Conservation (phyloP, 1,284 basidiomycete genomes). For the Sphagnurus paluster region DNA sequence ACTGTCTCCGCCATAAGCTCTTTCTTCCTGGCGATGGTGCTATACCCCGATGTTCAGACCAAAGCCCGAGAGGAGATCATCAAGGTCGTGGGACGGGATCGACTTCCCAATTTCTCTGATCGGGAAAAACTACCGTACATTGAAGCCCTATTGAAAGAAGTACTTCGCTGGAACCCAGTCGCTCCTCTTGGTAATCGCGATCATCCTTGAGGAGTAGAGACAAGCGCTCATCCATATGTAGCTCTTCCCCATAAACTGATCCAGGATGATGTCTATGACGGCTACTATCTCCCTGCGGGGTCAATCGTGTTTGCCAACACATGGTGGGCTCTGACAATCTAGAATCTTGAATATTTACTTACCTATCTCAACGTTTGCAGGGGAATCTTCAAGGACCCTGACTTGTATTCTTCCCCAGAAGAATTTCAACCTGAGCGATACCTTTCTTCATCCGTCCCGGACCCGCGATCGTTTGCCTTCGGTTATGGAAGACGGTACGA, state of each 20-base stretch:
- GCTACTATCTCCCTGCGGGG: constrained; percentile 40
- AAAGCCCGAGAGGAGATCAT: constrained; percentile 47
- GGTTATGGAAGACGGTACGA: constrained; percentile 9
- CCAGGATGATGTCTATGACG: constrained; percentile 35
- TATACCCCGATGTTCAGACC: constrained; percentile 43
- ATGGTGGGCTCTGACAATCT: constrained; percentile 19
- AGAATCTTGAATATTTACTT: background rate
- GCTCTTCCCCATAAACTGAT: constrained; percentile 34
- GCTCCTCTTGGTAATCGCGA: constrained; percentile 41
- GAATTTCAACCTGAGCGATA: constrained; percentile 8
- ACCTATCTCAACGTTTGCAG: background rate
- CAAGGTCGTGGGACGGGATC: constrained; percentile 35
- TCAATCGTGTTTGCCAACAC: constrained; percentile 29
- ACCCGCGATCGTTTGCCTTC: constrained; percentile 5
- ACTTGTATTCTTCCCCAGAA: constrained; percentile 4
- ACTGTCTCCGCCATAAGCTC: constrained; percentile 30
- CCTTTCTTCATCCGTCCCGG: background rate
- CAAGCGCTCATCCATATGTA: constrained; percentile 10
- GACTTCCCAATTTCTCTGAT: constrained; percentile 46
- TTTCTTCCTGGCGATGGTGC: constrained; percentile 47
- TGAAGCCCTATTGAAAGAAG: constrained; percentile 44
- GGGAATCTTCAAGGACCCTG: constrained; percentile 10
- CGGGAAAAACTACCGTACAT: constrained; percentile 41
- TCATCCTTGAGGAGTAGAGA: background rate
- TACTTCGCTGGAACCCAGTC: constrained; percentile 46